Percentiles rank a stretch among this genome's conserved stretches.
phyloP scores from a whole-genome alignment of 805 yeast species.

The Metschnikowia dekortorum region DNA sequence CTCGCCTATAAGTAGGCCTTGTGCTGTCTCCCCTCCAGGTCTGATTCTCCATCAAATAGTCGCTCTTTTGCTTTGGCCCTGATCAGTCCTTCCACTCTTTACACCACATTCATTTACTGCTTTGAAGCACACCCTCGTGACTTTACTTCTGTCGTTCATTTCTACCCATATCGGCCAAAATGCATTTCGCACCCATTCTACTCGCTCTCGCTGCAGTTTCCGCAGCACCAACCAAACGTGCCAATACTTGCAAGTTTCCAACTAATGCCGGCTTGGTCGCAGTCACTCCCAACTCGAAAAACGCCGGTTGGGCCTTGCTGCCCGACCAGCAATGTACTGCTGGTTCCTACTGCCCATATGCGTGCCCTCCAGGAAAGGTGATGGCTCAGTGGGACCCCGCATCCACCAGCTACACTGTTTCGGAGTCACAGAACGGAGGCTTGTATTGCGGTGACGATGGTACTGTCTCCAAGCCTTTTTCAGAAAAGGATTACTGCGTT shows the following conservation, averaged over 20 bases:
- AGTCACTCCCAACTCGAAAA: constrained; percentile 52
- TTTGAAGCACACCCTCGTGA: neutral
- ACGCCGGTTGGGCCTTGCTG: constrained; percentile 87
- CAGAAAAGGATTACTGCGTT: constrained; percentile 58
- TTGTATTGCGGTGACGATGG: constrained; percentile 72
- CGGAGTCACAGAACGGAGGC: constrained; percentile 81
- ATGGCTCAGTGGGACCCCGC: constrained; percentile 86
- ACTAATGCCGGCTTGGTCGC: constrained; percentile 61
- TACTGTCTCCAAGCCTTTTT: constrained; percentile 55
- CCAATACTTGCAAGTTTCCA: constrained; percentile 65
- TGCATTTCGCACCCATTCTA: constrained; percentile 17
- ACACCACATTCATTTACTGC: neutral
- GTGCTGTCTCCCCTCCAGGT: neutral
- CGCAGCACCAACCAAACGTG: constrained; percentile 26
- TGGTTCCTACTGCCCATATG: constrained; percentile 87
- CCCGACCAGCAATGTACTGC: constrained; percentile 67
- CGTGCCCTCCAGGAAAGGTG: constrained; percentile 83
- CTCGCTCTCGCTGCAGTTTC: constrained; percentile 19
- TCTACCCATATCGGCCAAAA: neutral
- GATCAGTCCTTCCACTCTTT: constrained; percentile 1
- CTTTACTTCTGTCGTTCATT: neutral
- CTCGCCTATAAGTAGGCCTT: neutral
- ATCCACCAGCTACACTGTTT: constrained; percentile 70
- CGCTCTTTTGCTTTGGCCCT: neutral
- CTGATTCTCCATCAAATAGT: neutral